Evolutionary conservation across 2,329 filamentous ascomycete species (phyloP).

Genomic region (Diplodia sapinea): DNA sequence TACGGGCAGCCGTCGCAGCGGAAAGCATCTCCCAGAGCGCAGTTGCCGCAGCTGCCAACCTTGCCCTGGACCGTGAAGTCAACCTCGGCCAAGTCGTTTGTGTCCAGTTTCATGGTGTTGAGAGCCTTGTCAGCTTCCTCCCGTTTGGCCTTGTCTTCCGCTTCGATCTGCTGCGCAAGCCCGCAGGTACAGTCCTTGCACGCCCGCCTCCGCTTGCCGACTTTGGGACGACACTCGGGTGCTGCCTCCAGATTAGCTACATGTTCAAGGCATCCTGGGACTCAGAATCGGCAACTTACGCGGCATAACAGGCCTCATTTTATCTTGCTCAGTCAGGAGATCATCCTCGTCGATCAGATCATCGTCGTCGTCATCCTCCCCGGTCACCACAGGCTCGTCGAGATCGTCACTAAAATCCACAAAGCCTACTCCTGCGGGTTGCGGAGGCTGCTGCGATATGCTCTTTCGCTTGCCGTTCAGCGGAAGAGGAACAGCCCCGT

Average conservation of each 20-base stretch:
- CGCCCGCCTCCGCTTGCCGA: conserved; percentile 85
- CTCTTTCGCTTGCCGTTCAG: conserved; percentile 52
- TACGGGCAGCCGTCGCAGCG: conserved; percentile 74
- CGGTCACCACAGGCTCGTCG: conserved; percentile 57
- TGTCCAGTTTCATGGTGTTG: conserved; percentile 71
- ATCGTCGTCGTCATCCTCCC: conserved; percentile 60
- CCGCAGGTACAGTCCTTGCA: conserved; percentile 99
- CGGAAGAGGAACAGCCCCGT: conserved; percentile 36
- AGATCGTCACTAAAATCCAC: conserved; percentile 72
- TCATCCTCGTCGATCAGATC: conserved; percentile 92
- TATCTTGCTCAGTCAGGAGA: conserved; percentile 83
- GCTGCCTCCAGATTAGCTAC: conserved; percentile 57
- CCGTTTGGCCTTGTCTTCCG: conserved; percentile 78
- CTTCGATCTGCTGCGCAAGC: conserved; percentile 80
- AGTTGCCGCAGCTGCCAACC: conserved; percentile 92
- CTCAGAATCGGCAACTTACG: conserved; percentile 63
- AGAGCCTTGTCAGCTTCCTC: conserved; percentile 67
- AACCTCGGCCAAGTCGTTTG: conserved; percentile 83
- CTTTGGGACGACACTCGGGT: conserved; percentile 83
- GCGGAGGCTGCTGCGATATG: conserved; percentile 43
- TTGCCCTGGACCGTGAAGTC: conserved; percentile 99
- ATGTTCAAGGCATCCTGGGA: not conserved
- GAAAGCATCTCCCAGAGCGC: conserved; percentile 85
- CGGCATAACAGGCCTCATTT: conserved; percentile 75
- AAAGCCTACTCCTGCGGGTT: conserved; percentile 68